Conservation (phyloP, 2,329 filamentous ascomycete genomes). For the Macrophomina phaseolina region DNA sequence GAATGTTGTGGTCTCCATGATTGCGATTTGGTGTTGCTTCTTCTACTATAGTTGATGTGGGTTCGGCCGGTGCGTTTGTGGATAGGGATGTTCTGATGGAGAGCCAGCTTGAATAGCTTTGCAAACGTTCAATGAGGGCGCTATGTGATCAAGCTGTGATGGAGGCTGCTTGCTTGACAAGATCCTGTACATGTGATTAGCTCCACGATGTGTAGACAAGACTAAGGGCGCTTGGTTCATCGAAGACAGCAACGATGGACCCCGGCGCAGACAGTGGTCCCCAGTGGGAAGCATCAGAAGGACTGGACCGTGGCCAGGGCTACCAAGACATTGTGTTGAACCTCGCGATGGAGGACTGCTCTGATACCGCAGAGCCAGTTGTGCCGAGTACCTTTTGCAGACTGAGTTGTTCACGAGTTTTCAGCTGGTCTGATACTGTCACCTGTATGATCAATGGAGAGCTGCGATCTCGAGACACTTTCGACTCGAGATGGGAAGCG, state of each 20-base stretch:
- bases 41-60: conserved; percentile 54
- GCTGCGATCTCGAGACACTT: conserved; percentile 62
- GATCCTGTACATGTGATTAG: conserved; percentile 24
- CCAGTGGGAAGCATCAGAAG: conserved; percentile 13
- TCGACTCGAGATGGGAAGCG: conserved; percentile 62
- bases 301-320: conserved; percentile 26
- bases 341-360: conserved; percentile 25
- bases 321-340: conserved; percentile 27
- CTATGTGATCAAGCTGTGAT: conserved; percentile 5
- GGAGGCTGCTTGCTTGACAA: conserved; percentile 7
- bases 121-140: conserved; percentile 22
- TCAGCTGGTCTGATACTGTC: conserved; percentile 56
- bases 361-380: conserved; percentile 21
- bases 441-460: conserved; percentile 62
- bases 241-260: conserved; percentile 27
- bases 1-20: conserved; percentile 51
- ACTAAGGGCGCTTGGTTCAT: conserved; percentile 24
- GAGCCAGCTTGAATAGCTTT: conserved; percentile 49
- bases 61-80: conserved; percentile 54
- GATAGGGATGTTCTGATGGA: conserved; percentile 44
- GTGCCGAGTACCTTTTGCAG: conserved; percentile 25
- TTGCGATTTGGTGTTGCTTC: conserved; percentile 46
- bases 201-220: conserved; percentile 19
- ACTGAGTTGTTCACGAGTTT: conserved; percentile 35
- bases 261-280: conserved; percentile 26